Base-by-base conservation (phyloP, 176 grass and related monocot genomes). In the Lolium perenne region DNA sequence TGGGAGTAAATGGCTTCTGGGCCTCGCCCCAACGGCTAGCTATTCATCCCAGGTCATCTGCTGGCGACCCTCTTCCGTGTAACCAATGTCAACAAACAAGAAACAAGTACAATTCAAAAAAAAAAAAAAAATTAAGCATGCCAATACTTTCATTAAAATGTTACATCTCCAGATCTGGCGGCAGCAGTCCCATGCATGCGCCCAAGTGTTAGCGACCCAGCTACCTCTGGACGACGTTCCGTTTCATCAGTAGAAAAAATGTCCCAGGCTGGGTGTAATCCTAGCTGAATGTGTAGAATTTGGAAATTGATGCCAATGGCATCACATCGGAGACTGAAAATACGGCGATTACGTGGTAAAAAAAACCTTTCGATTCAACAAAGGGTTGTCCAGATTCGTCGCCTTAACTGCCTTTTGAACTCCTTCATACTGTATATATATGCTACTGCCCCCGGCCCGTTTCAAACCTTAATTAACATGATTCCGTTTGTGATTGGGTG, bases 1-100 rank as follows among this genome's bases (percentile, higher is more conserved):
- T 76, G 49, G 83, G 6, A 81, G 53, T 90, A 77, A 86, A 86
- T 85, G 23, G 23, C 47, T 53, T 22, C 56, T 46, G 69, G 69
- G 20, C 38, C 56, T 38, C 53, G 11, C 45, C 17, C 62, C 79
- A 81, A 81, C 79, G 79, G 79, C 79, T 81, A 67, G 79, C 79
- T 81, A 67, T 80, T 81, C 79, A 81, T 66, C 61, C 23, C 61
- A 81, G 23, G 45, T 38, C 41, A 29, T 38, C 10, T 45, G 47
- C 47, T 5, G 17, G 13, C 22, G 0, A 53, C 4, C 25, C 72
- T 32, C 4, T 29, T 76, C 71, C 45, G 9, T 61, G n/a, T 10
- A 60, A 10, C 61, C 61, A 16, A 7, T 75, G 72, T 29, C 38
- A 17, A 40, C 35, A 40, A 17, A 68, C 1, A 18, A 40, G 0